Evolutionary conservation across 179 eudicot species (phyloP).

Genomic region (Actinidia chinensis): DNA sequence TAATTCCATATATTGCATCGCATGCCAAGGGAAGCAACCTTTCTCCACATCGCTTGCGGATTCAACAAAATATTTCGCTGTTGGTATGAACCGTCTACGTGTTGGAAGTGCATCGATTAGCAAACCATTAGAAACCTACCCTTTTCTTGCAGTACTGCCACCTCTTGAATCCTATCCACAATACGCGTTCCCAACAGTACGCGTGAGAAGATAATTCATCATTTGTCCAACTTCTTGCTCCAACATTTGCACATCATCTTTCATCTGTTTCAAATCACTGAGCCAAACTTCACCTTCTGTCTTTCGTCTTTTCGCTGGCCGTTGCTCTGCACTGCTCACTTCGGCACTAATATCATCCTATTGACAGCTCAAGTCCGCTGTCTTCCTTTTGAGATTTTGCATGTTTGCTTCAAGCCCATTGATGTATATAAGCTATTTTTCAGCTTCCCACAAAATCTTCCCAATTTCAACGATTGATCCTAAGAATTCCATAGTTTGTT

Average conservation of each 20-base stretch:
- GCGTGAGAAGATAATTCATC: neutral
- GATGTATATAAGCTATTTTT: too few species aligned
- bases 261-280: neutral
- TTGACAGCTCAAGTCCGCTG: too few species aligned
- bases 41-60: too few species aligned
- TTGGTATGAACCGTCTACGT: too few species aligned
- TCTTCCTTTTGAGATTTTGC: neutral
- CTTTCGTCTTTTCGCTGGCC: neutral
- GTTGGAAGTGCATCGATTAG: too few species aligned
- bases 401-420: neutral
- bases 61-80: too few species aligned
- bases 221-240: neutral
- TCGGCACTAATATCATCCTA: neutral
- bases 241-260: neutral
- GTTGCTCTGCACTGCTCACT: neutral
- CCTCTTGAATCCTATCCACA: neutral
- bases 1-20: too few species aligned
- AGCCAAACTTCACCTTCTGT: neutral
- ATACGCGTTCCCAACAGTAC: neutral
- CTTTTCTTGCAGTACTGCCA: neutral
- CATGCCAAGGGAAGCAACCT: too few species aligned
- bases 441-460: too few species aligned
- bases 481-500: too few species aligned
- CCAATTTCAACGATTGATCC: too few species aligned
- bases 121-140: neutral